phyloP scores from a whole-genome alignment of 106 monocot genomes.

The Ottelia alismoides region DNA sequence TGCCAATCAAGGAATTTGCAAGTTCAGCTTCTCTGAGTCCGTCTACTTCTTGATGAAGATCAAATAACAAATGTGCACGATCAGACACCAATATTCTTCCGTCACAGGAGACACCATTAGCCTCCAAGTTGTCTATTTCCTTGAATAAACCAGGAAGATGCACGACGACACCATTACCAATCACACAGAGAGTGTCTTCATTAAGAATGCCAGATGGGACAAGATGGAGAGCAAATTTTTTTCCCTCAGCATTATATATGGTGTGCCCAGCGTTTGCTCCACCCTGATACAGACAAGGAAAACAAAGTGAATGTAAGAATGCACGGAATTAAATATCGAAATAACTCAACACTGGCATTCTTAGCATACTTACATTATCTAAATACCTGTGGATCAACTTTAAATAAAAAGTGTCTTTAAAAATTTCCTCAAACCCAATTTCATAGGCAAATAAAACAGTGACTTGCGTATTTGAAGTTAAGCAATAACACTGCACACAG shows the following conservation, averaged over 20 bases:
- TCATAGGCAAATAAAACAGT: too few relatives aligned
- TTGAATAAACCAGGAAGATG: constrained; percentile 86
- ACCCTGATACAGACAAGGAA: too few relatives aligned
- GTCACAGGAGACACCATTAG: constrained; percentile 65
- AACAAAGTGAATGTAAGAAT: too few relatives aligned
- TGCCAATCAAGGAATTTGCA: constrained; percentile 76
- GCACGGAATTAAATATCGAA: too few relatives aligned
- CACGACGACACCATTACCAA: constrained; percentile 88
- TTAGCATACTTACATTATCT: too few relatives aligned
- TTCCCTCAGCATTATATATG: constrained; percentile 85
- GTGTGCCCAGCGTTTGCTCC: constrained; percentile 98
- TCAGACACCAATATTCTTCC: constrained; percentile 85
- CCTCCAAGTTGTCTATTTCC: constrained; percentile 75
- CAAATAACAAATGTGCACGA: constrained; percentile 89
- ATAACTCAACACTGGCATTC: too few relatives aligned
- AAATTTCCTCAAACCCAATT: too few relatives aligned
- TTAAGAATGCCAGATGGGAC: constrained; percentile 95
- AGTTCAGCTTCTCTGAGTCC: constrained; percentile 85
- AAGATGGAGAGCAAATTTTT: constrained; percentile 96
- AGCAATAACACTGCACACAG: too few relatives aligned
- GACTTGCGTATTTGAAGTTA: too few relatives aligned
- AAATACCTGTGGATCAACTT: too few relatives aligned
- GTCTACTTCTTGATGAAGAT: constrained; percentile 82
- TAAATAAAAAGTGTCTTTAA: too few relatives aligned
- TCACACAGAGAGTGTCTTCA: constrained; percentile 65